Evolutionary conservation across 768 basidiomycete species (phyloP), one percentile per base, ranked within the genome.

Genomic region (Lactarius deliciosus): DNA sequence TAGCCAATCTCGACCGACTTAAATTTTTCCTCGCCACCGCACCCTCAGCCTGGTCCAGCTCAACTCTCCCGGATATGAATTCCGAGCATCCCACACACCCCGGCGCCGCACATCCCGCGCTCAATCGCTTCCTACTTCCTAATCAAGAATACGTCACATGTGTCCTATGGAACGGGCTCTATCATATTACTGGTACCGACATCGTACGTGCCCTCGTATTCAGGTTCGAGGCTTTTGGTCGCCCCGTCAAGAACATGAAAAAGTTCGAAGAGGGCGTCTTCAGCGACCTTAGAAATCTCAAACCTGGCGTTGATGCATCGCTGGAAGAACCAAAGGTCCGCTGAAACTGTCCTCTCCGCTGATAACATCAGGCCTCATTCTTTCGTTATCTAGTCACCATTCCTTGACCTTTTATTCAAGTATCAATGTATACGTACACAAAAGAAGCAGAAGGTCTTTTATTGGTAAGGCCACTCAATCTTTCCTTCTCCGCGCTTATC

Each of bases 361-460:
- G 32, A 25, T n/a, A 20, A 30, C 11, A 56, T 54, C 47, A 40
- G 60, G 41, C 55, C 72, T 74, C 65, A 63, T 68, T 41, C 28
- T 64, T 57, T n/a, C 38, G n/a, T 25, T 47, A 4, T 40, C 54
- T 73, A 96, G 95, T 92, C 92, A 56, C 90, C 91, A 0, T 96
- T 98, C 79, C 82, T 98, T 20, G 96, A 98, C 72, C 83, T 96
- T 32, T 79, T 98, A 11, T 97, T 97, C 86, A 95, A 96, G 76
- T 95, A 92, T 72, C 94, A 96, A 75, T 96, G 95, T 75, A 97
- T 98, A 71, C 87, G 96, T 45, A 98, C 96, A 1, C 96, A 98
- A 76, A 98, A 97, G 83, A 98, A 97, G 79, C 96, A 96, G 80
- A 95, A 98, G 76, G 96, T 98, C n/a, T 98, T 97, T 74, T 97